Base-by-base conservation (phyloP, 2,329 filamentous ascomycete species). In the Aspergillus sp. region DNA sequence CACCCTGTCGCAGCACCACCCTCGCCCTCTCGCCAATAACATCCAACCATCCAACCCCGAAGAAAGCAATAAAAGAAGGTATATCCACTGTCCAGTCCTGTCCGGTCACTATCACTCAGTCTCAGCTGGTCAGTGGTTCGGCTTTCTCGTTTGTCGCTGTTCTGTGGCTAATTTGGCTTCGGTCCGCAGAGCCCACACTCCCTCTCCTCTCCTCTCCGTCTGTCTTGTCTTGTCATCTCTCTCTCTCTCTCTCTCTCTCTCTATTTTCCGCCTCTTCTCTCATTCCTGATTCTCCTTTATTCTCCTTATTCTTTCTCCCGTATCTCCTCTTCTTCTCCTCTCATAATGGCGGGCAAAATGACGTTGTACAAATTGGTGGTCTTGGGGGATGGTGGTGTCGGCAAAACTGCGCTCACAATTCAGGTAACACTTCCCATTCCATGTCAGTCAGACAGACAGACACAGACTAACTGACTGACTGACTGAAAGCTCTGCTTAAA, bases 351-450 rank as follows among this genome's bases (percentile, higher is more conserved):
- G 73, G 86, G 86, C 64, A 90, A 91, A 77, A 94, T 94, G 88
- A 90, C 89, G 65, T 74, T 94, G 68, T 94, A 95, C 77, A 94
- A 94, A 74, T 73, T 95, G 78, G 89, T 95, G 80, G 89, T 95
- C 73, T 76, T 95, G 55, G 90, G 89, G 60, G 89, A 95, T 68
- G 89, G 89, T 73, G 89, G 89, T 71, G 89, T 95, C 52, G 89
- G 89, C 59, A 95, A 95, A 73, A 95, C 89, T 44, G 89, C 89
- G 62, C 76, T 95, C 65, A 95, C 89, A 48, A 95, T 95, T 65
- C 89, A 82, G 73, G 79, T 77, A 59, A 49, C 30, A 66, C 55
- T 49, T 46, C 41, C 35, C 7, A 7, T 36, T 9, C 35, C 10
- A 6, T n/a, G 7, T 27, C 36, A n/a, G n/a, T n/a, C 12, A 39